Conservation (phyloP, 1,139 yeast species). For the Diutina mesorugosa region DNA sequence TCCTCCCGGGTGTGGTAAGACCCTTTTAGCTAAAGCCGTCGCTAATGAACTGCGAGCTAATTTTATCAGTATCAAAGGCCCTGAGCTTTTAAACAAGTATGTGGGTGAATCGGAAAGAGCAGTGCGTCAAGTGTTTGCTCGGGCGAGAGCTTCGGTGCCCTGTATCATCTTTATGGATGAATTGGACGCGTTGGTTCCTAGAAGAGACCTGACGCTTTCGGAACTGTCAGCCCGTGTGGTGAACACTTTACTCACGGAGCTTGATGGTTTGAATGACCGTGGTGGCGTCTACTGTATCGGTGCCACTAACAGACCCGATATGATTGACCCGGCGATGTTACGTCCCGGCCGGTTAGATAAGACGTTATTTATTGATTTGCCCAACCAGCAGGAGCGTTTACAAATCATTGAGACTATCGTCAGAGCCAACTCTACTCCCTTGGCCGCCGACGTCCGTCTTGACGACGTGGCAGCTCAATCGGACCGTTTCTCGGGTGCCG, state of each 20-base stretch:
- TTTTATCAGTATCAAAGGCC: conserved; percentile 90
- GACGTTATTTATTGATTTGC: conserved; percentile 83
- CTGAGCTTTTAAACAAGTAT: conserved; percentile 84
- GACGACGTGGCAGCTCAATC: conserved; percentile 35
- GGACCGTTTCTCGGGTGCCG: conserved; percentile 94
- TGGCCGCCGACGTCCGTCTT: conserved; percentile 52
- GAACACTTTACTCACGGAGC: conserved; percentile 82
- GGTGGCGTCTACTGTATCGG: conserved; percentile 91
- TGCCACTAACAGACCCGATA: conserved; percentile 95
- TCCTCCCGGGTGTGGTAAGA: conserved; percentile 98
- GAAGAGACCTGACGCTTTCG: conserved; percentile 76
- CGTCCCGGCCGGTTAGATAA: conserved; percentile 95
- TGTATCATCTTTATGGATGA: conserved; percentile 95
- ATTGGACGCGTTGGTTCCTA: conserved; percentile 89
- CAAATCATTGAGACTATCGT: conserved; percentile 77
- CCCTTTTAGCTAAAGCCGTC: conserved; percentile 89
- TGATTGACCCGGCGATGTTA: conserved; percentile 97
- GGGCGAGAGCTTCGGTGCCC: conserved; percentile 92
- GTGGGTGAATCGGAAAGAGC: conserved; percentile 97
- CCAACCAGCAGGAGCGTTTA: conserved; percentile 59
- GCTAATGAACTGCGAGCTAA: conserved; percentile 96
- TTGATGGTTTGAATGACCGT: conserved; percentile 89
- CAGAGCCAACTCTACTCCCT: conserved; percentile 60
- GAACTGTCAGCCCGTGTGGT: conserved; percentile 93
- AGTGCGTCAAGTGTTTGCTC: conserved; percentile 83